Evolutionary conservation across 2,329 filamentous ascomycete species (phyloP).

Genomic region (Botrytis aclada): DNA sequence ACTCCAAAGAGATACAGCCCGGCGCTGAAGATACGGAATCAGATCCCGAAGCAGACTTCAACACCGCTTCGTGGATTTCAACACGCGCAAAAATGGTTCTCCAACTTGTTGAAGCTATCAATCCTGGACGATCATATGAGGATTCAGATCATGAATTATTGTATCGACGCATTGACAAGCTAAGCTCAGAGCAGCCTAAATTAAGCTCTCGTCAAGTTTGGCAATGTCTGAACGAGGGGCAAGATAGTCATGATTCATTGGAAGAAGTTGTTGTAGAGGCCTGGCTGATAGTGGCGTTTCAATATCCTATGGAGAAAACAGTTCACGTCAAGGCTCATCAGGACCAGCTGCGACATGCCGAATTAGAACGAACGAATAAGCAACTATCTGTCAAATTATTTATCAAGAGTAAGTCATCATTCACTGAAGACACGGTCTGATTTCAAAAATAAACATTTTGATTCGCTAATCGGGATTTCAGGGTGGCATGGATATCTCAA

Average conservation of each 20-base stretch:
- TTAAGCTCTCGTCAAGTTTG: background rate
- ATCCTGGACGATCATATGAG: background rate
- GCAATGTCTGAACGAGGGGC: background rate
- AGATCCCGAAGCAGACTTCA: background rate
- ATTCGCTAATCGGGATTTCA: background rate
- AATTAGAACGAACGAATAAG: background rate
- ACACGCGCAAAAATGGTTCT: background rate
- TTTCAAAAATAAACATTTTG: background rate
- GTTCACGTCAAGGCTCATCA: background rate
- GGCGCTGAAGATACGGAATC: background rate
- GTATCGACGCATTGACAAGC: background rate
- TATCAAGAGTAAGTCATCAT: background rate
- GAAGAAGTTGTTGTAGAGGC: background rate
- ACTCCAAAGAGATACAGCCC: background rate
- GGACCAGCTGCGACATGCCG: background rate
- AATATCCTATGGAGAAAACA: background rate
- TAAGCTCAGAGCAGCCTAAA: background rate
- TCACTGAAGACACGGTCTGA: background rate
- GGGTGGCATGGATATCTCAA: background rate
- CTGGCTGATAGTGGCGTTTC: background rate
- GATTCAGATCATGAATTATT: background rate
- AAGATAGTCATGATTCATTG: background rate
- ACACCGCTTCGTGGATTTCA: background rate
- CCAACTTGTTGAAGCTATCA: background rate
- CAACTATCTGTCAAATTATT: background rate